phyloP scores from a whole-genome alignment of 768 basidiomycete species.

The Chalciporus chontae region DNA sequence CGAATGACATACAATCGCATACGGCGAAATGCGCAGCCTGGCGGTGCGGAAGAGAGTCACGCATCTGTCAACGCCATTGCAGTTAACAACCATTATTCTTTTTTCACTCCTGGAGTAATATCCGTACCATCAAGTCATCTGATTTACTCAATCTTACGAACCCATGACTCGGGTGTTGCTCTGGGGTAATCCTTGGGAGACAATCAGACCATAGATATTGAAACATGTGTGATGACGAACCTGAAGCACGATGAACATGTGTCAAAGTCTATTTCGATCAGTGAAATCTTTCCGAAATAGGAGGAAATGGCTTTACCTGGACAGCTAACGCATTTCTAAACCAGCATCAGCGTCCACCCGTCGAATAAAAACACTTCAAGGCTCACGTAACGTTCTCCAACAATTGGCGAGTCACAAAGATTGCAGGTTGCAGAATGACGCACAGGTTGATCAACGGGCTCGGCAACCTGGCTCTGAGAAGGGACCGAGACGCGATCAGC shows the following conservation, averaged over 20 bases:
- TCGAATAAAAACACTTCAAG: not conserved
- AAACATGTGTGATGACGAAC: constrained; percentile 30
- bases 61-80: constrained; percentile 25
- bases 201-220: not conserved
- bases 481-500: not conserved
- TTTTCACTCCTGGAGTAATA: not conserved
- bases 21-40: constrained; percentile 47
- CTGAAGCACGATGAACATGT: constrained; percentile 68
- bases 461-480: not conserved
- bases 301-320: constrained; percentile 37
- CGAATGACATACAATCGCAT: constrained; percentile 46
- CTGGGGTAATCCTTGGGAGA: constrained; percentile 50
- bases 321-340: constrained; percentile 73
- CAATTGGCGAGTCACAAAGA: constrained; percentile 68
- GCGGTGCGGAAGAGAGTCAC: constrained; percentile 19
- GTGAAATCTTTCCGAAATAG: not conserved
- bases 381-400: constrained; percentile 71
- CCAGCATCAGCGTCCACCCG: not conserved
- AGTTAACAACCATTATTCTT: not conserved
- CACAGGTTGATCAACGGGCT: constrained; percentile 21
- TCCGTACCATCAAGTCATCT: constrained; percentile 55
- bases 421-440: constrained; percentile 70
- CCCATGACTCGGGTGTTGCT: constrained; percentile 74
- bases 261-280: constrained; percentile 58
- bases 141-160: constrained; percentile 61